Percentiles rank a stretch among this genome's conserved stretches.
These are phyloP conservation scores for Exophiala alcalophila DNA, from an alignment of 2,329 filamentous ascomycete species.

Conservation along the genomic window DNA sequence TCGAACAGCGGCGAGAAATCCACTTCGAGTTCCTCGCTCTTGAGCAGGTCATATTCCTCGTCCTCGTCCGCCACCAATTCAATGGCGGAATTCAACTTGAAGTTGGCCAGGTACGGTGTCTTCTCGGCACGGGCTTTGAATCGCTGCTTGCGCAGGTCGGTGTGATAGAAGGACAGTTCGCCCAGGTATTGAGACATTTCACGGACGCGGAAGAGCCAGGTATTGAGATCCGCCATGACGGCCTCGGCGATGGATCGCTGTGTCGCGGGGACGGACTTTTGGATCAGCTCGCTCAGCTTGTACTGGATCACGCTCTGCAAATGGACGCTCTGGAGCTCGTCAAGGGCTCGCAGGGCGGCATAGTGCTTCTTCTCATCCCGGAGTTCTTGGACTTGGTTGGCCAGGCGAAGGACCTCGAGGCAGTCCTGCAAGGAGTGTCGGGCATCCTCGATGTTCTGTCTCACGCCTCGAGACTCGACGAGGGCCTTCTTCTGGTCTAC, in stretches of 20 bases:
- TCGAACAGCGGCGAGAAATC: conserved; percentile 94
- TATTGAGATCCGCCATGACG: conserved; percentile 95
- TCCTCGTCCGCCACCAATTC: conserved; percentile 93
- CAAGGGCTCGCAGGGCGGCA: conserved; percentile 84
- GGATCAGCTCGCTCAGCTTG: conserved; percentile 91
- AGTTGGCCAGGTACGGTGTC: conserved; percentile 71
- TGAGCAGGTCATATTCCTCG: conserved; percentile 90
- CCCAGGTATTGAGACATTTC: conserved; percentile 95
- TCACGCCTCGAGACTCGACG: conserved; percentile 85
- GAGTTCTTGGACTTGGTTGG: conserved; percentile 91
- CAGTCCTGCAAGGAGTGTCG: conserved; percentile 86
- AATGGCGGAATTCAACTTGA: conserved; percentile 92
- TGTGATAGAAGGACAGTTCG: conserved; percentile 95
- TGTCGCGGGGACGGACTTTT: conserved; percentile 88
- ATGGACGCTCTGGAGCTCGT: conserved; percentile 94
- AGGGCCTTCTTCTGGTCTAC: conserved; percentile 91
- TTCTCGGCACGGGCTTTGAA: conserved; percentile 79
- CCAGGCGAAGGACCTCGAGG: conserved; percentile 83
- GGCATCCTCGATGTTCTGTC: conserved; percentile 94
- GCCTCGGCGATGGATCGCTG: conserved; percentile 92
- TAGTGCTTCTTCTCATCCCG: conserved; percentile 94
- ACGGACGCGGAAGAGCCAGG: conserved; percentile 90
- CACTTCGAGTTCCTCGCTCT: conserved; percentile 92
- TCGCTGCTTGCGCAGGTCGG: conserved; percentile 76
- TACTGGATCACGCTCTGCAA: conserved; percentile 92